Conservation (phyloP, 495 filamentous ascomycete genomes). For the Aspergillus campestris region DNA sequence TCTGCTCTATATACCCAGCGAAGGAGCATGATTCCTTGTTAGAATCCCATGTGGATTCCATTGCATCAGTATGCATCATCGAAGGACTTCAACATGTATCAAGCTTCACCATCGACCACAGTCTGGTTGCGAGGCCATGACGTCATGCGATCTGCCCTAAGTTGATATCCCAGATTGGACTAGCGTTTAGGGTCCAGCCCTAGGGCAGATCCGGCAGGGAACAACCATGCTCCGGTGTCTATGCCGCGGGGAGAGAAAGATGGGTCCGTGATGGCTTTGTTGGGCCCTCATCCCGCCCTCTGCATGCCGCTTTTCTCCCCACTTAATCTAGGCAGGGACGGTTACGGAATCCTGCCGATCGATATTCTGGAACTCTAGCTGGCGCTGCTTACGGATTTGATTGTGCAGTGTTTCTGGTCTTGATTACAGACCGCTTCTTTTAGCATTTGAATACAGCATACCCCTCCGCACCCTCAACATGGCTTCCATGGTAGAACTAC, state of each 20-base stretch:
- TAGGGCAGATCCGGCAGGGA: slow-evolving; percentile 24
- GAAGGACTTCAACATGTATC: slow-evolving; percentile 4
- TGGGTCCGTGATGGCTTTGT: background rate
- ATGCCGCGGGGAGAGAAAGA: slow-evolving; percentile 19
- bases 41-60: background rate
- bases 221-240: slow-evolving; percentile 15
- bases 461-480: slow-evolving; percentile 16
- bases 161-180: slow-evolving; percentile 3
- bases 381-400: too few species aligned
- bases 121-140: background rate
- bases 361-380: too few species aligned
- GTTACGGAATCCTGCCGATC: too few species aligned
- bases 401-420: background rate
- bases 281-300: too few species aligned
- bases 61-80: slow-evolving; percentile 37
- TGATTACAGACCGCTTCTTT: slow-evolving; percentile 1
- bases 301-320: too few species aligned
- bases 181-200: slow-evolving; percentile 20
- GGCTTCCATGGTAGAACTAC: slow-evolving; percentile 42
- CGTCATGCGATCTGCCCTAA: slow-evolving; percentile 16
- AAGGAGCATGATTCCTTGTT: too few species aligned
- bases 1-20: too few species aligned
- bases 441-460: too few species aligned
- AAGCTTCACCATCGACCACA: background rate
- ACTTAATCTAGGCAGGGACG: too few species aligned